Evolutionary conservation across 2,329 filamentous ascomycete genomes (phyloP), one percentile per base, ranked within the genome.

Genomic region (Biscogniauxia marginata): DNA sequence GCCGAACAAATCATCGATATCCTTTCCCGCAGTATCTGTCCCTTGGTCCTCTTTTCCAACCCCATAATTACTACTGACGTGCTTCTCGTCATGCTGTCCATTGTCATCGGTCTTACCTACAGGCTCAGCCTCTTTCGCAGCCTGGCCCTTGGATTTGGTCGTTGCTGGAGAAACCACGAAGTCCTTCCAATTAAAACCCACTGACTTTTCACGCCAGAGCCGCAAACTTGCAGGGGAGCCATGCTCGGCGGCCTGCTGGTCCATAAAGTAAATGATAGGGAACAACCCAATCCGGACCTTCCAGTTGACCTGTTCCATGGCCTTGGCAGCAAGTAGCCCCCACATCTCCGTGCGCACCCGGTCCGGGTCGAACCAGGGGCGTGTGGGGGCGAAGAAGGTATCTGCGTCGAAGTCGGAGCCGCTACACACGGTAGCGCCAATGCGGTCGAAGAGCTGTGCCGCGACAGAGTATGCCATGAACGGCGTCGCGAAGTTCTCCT

Each of bases 281-380:
- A 53, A 55, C 21, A 55, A 1, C 2, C 30, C 58, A 7, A 58
- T 6, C 21, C 58, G 58, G 8, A 30, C 44, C 20, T 55, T 60
- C 47, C 50, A 55, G 0, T 46, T 8, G n/a, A 53, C 9, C 45
- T 23, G 44, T 22, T 13, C 50, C 52, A 60, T 43, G 7, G 25
- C 19, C 18, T 49, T 53, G 16, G 53, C 34, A 6, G 45, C 52
- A 7, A 49, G 43, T 8, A 20, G 52, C 16, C 58, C 58, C 20
- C 57, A 18, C 7, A 45, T 11, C 55, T 60, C 58, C 30, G 52
- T 55, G 16, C 52, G 55, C 13, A 55, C n/a, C 4, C 50, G 22
- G 13, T 55, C 49, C 4, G 34, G 30, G n/a, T 55, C 53, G 22
- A 58, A 53, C 46, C 46, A 58, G 19, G 55, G 55, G 3, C 23